A percentile compares a stretch with the other conserved stretches of the same genome.
phyloP scores from a whole-genome alignment of 257 asterid genomes.

The Perilla frutescens region DNA sequence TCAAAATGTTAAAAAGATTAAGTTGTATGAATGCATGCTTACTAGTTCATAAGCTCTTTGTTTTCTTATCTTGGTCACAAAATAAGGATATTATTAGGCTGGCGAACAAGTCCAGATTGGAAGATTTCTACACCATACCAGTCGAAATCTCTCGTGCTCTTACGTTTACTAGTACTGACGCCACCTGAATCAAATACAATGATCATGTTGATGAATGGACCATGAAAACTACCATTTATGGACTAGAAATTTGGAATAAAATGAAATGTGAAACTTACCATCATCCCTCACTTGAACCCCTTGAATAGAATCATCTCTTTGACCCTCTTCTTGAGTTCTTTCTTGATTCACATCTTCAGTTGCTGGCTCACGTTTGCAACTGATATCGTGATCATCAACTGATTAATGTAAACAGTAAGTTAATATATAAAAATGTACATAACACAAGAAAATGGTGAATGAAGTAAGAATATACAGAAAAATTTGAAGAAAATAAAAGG shows the following conservation, averaged over 20 bases:
- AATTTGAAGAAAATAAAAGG: too few species aligned
- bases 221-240: background rate
- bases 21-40: background rate
- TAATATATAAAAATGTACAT: too few species aligned
- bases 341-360: too few species aligned
- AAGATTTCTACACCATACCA: constrained; percentile 32
- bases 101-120: constrained; percentile 26
- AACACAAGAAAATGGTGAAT: too few species aligned
- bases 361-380: too few species aligned
- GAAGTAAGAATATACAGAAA: too few species aligned
- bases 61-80: background rate
- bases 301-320: too few species aligned
- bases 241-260: background rate
- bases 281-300: too few species aligned
- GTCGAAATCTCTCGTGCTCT: background rate
- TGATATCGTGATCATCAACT: too few species aligned
- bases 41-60: background rate
- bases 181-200: background rate
- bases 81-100: constrained; percentile 35
- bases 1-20: background rate
- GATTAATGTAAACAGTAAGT: too few species aligned
- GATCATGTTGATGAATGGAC: background rate
- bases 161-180: background rate
- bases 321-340: too few species aligned
- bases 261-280: background rate